phyloP scores from a whole-genome alignment of 208 protist genomes.

The Crithidia brevicula region DNA sequence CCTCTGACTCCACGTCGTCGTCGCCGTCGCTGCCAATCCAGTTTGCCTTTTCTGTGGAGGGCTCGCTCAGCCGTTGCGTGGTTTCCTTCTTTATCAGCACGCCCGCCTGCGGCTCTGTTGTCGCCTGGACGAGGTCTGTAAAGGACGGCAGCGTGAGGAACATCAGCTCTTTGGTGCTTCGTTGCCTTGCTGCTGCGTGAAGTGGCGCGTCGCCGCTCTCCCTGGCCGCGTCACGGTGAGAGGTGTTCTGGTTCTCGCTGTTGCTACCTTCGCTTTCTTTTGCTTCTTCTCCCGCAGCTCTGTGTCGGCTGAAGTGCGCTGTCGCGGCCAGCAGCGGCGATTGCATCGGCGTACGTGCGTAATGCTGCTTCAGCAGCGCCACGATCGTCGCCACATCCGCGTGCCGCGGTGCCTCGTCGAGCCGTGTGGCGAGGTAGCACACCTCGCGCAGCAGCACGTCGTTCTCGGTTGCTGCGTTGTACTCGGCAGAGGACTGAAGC shows the following conservation, averaged over 20 bases:
- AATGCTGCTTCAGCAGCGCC: slow-evolving; percentile 20
- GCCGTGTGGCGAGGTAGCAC: slow-evolving; percentile 44
- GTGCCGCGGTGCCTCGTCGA: slow-evolving; percentile 50
- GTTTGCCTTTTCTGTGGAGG: neutral
- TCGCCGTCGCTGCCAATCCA: slow-evolving; percentile 9
- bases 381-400: slow-evolving; percentile 37
- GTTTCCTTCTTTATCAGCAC: neutral
- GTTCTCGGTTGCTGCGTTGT: slow-evolving; percentile 51
- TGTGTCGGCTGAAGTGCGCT: no score
- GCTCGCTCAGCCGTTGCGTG: neutral
- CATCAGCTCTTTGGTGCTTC: slow-evolving; percentile 22
- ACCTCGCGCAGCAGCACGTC: slow-evolving; percentile 57
- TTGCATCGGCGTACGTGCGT: slow-evolving; percentile 18
- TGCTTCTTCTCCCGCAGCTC: neutral
- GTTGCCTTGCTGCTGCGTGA: neutral
- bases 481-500: slow-evolving; percentile 53
- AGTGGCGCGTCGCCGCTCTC: neutral
- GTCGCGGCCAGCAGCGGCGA: slow-evolving; percentile 1
- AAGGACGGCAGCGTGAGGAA: slow-evolving; percentile 18
- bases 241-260: no score
- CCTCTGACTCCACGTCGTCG: neutral
- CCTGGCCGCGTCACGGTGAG: neutral
- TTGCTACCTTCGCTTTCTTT: neutral
- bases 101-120: neutral
- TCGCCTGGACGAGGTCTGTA: neutral